These are phyloP conservation scores for Stephanodiscus minutulus DNA, from an alignment of 108 stramenopile genomes.

Conservation along the genomic window DNA sequence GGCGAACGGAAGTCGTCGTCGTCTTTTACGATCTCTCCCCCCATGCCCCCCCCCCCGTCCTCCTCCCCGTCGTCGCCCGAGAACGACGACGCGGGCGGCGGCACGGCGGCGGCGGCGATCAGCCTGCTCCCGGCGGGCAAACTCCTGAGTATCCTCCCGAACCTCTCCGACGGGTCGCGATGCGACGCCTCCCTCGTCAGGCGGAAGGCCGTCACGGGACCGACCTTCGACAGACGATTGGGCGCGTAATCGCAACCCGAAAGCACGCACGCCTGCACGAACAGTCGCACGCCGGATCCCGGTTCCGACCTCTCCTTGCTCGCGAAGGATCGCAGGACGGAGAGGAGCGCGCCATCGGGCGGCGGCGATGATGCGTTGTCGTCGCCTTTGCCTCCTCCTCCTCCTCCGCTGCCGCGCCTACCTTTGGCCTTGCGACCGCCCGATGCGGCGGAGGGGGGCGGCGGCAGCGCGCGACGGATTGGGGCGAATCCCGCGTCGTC, in stretches of 20 bases:
- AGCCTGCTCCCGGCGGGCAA: conserved; percentile 38
- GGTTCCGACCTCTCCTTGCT: conserved; percentile 45
- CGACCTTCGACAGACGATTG: conserved; percentile 78
- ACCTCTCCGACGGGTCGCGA: conserved; percentile 50
- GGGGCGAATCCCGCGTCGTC: conserved; percentile 45
- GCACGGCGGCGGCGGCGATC: too few relatives aligned
- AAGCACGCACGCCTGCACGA: conserved; percentile 92
- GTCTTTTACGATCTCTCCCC: conserved; percentile 6
- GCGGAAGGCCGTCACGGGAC: conserved; percentile 90
- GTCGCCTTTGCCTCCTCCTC: conserved; percentile 6
- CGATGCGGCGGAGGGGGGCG: conserved; percentile 7
- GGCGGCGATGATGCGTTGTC: neutral
- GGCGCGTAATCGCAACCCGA: conserved; percentile 96
- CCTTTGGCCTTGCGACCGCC: conserved; percentile 7
- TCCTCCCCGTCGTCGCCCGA: conserved; percentile 14
- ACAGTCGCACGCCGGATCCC: conserved; percentile 79
- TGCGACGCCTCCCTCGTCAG: conserved; percentile 67
- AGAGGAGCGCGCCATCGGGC: conserved; percentile 48
- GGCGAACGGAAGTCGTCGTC: conserved; percentile 24
- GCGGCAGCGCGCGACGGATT: conserved; percentile 26
- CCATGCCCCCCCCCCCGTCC: conserved; percentile 25
- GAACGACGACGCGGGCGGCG: conserved; percentile 36
- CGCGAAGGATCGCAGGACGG: conserved; percentile 53
- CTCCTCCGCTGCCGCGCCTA: too few relatives aligned
- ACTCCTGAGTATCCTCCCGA: conserved; percentile 53